These are phyloP conservation scores for Peronospora farinosa DNA, from an alignment of 352 stramenopile species.

Conservation along the genomic window DNA sequence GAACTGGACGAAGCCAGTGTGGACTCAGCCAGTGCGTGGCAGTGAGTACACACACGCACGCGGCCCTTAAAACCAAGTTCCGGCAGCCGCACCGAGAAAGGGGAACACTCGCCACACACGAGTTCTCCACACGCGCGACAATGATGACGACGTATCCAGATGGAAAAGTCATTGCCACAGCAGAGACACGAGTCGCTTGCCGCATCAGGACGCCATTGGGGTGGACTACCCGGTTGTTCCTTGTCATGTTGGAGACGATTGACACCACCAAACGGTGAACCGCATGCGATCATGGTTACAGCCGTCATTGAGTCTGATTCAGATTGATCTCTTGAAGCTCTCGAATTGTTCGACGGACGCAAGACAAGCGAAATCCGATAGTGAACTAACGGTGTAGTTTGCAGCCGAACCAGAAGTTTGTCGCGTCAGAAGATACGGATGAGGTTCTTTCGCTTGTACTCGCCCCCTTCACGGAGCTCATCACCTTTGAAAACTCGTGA, in stretches of 20 bases:
- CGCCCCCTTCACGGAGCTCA: background rate
- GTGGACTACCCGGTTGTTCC: constrained; percentile 8
- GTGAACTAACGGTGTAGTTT: constrained; percentile 13
- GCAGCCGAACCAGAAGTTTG: constrained; percentile 9
- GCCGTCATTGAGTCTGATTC: constrained; percentile 6
- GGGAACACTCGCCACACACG: constrained; percentile 68
- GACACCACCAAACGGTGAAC: constrained; percentile 12
- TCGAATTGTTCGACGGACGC: constrained; percentile 9
- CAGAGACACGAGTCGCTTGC: constrained; percentile 65
- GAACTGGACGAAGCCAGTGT: constrained; percentile 31
- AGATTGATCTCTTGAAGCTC: background rate
- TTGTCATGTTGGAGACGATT: constrained; percentile 1
- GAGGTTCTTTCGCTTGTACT: background rate
- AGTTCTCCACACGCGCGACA: constrained; percentile 74
- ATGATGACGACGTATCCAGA: constrained; percentile 69
- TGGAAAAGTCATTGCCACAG: constrained; percentile 64
- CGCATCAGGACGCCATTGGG: constrained; percentile 64
- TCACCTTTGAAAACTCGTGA: background rate
- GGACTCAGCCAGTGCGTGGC: constrained; percentile 34
- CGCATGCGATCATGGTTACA: constrained; percentile 21
- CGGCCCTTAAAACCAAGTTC: constrained; percentile 60
- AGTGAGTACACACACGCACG: constrained; percentile 73
- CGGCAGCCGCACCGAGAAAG: constrained; percentile 46
- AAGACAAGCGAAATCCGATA: constrained; percentile 27
- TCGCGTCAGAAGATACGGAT: background rate